Evolutionary conservation across 257 asterid species (phyloP).

Genomic region (Solanum raphanifolium): DNA sequence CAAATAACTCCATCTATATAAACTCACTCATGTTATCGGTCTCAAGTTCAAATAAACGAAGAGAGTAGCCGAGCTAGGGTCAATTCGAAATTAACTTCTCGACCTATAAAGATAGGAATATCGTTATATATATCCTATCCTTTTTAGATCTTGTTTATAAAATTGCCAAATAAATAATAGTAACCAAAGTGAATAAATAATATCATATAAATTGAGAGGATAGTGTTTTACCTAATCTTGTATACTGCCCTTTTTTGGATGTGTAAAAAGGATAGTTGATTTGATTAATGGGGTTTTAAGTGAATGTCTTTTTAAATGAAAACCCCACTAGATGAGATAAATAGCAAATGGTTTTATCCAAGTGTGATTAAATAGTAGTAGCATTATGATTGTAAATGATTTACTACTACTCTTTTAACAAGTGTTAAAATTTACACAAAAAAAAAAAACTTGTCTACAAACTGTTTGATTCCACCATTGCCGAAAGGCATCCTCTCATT

Average conservation of each 20-base stretch:
- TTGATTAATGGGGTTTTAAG: neutral
- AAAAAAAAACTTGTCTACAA: neutral
- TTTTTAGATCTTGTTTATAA: too few species aligned
- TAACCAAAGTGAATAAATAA: neutral
- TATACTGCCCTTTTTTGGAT: neutral
- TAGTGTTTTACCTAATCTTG: neutral
- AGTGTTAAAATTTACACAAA: constrained; percentile 10
- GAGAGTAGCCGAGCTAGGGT: too few species aligned
- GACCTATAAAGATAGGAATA: too few species aligned
- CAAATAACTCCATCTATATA: too few species aligned
- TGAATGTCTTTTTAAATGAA: constrained; percentile 6
- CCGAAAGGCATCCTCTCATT: constrained; percentile 30
- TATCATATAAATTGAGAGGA: neutral
- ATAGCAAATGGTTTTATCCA: constrained; percentile 11
- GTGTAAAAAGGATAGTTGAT: neutral
- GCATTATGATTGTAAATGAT: neutral
- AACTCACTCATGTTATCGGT: too few species aligned
- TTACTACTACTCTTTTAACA: neutral
- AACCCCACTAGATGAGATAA: neutral
- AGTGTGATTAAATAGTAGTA: neutral
- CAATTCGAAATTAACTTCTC: too few species aligned
- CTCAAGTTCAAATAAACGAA: too few species aligned
- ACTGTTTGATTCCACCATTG: constrained; percentile 11
- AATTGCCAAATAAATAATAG: neutral
- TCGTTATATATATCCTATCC: too few species aligned